Conservation (phyloP, 352 stramenopile species). For the Phytophthora capsici region DNA sequence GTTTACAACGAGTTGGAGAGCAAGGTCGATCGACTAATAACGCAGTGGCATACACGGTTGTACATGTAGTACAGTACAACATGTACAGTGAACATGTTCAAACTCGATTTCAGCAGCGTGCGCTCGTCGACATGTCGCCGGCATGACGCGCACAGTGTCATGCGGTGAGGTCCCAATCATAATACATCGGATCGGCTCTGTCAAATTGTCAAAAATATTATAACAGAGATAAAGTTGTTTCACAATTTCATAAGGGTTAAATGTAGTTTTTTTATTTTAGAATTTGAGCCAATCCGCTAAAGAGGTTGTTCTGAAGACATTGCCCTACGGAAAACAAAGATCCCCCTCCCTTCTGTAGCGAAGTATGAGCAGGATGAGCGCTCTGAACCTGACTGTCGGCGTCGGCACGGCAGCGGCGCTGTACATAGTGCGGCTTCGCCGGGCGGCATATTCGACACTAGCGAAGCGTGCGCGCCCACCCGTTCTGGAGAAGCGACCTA, state of each 20-base stretch:
- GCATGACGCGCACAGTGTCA: conserved; percentile 11
- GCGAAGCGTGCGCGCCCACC: conserved; percentile 52
- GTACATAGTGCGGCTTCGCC: conserved; percentile 62
- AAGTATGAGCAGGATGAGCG: conserved; percentile 62
- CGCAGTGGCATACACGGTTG: too few relatives aligned
- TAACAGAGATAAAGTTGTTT: too few relatives aligned
- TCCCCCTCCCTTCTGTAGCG: not conserved
- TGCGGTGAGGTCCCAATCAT: too few relatives aligned
- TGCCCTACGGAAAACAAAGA: not conserved
- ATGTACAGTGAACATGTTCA: not conserved
- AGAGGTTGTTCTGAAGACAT: too few relatives aligned
- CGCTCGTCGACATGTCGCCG: conserved; percentile 2
- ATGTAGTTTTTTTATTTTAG: too few relatives aligned
- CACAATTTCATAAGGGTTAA: too few relatives aligned
- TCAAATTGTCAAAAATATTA: too few relatives aligned
- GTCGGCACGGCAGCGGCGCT: conserved; percentile 62
- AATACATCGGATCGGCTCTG: too few relatives aligned
- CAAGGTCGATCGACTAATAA: too few relatives aligned
- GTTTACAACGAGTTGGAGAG: too few relatives aligned
- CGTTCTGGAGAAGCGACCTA: conserved; percentile 68
- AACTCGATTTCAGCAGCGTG: not conserved
- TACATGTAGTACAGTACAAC: too few relatives aligned
- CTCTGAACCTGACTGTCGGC: conserved; percentile 61
- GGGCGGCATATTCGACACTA: conserved; percentile 65
- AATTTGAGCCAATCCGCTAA: too few relatives aligned